Base-by-base conservation (phyloP, 495 filamentous ascomycete genomes). In the Xylaria flabelliformis region DNA sequence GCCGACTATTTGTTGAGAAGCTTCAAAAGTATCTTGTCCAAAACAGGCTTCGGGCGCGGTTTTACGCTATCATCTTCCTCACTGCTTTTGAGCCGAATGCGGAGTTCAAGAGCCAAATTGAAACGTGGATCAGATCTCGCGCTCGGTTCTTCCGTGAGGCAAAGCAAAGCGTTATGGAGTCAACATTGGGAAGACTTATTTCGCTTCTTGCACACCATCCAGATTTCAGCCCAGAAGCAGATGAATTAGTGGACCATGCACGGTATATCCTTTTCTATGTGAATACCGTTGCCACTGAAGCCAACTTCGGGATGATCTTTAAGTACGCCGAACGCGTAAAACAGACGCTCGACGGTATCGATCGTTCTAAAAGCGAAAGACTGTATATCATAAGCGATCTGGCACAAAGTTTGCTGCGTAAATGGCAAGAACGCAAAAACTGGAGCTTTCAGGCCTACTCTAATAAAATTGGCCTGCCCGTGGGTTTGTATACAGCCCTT, bases 251-350 rank as follows among this genome's bases (percentile, higher is more conserved):
- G 24, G 93, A 97, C 77, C 92, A 95, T 76, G 89, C 92, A 7
- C 89, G 83, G 75, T 99, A 98, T 78, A 88, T 98, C 64, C 82
- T 97, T 32, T 97, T 94, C 81, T 99, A 98, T 78, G 83, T 98
- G 50, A 89, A 85, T 46, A 89, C 90, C 34, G 91, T 98, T 19
- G 94, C 92, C 13, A 97, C 90, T 36, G 91, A 94, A 74, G 89
- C 92, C 24, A 98, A 98, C 75, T 85, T 98, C 9, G 91, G 92
- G 0, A 82, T 97, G 71, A 95, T 99, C 70, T 97, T 91, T 84
- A 94, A 97, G 80, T 90, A 97, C 61, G 95, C 93, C 21, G 94
- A 98, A 82, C 91, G 94, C 10, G 91, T 97, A 62, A 99, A 99
- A 82, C 92, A 94, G 81, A 91, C 93, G 29, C 88, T 90, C 26